Percentiles rank a stretch among this genome's conserved stretches.
Conservation (phyloP, 768 basidiomycete species). For the Podaxis sp. region DNA sequence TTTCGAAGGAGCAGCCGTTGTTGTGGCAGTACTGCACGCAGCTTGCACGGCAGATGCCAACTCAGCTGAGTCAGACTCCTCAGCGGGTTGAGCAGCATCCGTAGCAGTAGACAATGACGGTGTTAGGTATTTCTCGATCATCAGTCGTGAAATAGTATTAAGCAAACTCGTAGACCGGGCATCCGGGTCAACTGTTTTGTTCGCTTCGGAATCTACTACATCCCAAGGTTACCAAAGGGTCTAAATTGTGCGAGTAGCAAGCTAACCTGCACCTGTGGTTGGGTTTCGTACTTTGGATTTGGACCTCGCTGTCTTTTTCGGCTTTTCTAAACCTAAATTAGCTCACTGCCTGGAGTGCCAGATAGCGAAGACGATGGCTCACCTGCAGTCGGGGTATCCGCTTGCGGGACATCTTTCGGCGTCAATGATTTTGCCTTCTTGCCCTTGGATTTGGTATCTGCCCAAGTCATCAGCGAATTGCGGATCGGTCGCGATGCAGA, state of each 20-base stretch:
- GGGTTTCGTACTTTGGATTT: constrained; percentile 9
- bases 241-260: neutral
- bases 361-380: neutral
- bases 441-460: constrained; percentile 1
- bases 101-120: neutral
- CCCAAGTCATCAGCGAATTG: neutral
- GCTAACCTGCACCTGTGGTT: constrained; percentile 11
- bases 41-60: neutral
- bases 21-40: neutral
- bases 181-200: constrained; percentile 1
- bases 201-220: constrained; percentile 15
- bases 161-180: neutral
- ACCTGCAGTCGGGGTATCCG: neutral
- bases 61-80: neutral
- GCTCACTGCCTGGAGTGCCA: neutral
- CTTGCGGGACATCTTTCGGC: neutral
- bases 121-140: constrained; percentile 12
- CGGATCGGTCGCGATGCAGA: neutral
- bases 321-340: neutral
- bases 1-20: no score
- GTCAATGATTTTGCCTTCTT: neutral
- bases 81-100: constrained; percentile 18
- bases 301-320: neutral
- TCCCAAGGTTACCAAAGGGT: constrained; percentile 4
- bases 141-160: constrained; percentile 1